A percentile compares a stretch with the other conserved stretches of the same genome.
These are phyloP conservation scores for Dactylonectria macrodidyma DNA, from an alignment of 2,329 filamentous ascomycete species.

Conservation along the genomic window DNA sequence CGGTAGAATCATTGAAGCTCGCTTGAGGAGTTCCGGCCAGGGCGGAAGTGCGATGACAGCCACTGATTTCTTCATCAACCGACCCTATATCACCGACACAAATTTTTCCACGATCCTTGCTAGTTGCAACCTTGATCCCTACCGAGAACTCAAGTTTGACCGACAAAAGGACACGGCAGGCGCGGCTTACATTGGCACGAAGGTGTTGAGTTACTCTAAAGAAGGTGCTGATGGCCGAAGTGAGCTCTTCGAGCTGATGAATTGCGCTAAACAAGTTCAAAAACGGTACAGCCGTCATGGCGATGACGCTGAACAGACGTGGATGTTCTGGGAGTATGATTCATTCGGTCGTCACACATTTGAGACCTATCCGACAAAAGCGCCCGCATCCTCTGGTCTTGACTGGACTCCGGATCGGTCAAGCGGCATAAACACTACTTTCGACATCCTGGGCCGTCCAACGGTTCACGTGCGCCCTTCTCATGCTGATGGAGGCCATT, in stretches of 20 bases:
- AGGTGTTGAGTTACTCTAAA: constrained; percentile 2
- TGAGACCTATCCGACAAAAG: not conserved
- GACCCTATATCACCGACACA: not conserved
- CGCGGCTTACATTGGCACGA: not conserved
- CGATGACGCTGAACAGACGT: not conserved
- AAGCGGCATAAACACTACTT: not conserved
- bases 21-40: not conserved
- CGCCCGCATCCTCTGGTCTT: not conserved
- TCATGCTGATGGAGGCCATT: constrained; percentile 4
- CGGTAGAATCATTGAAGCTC: constrained; percentile 3
- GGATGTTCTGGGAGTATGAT: constrained; percentile 6
- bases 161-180: not conserved
- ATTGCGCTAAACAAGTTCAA: constrained; percentile 8
- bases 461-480: not conserved
- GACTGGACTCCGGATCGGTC: not conserved
- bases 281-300: constrained; percentile 1
- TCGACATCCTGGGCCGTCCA: constrained; percentile 1
- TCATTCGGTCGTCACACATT: not conserved
- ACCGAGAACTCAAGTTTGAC: not conserved
- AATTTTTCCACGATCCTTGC: not conserved
- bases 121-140: not conserved
- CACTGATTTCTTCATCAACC: constrained; percentile 7
- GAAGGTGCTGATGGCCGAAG: not conserved
- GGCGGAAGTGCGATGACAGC: not conserved
- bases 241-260: constrained; percentile 3